Percentiles rank a stretch among this genome's conserved stretches.
phyloP scores from a whole-genome alignment of 768 basidiomycete genomes.

The Lactarius tabidus region DNA sequence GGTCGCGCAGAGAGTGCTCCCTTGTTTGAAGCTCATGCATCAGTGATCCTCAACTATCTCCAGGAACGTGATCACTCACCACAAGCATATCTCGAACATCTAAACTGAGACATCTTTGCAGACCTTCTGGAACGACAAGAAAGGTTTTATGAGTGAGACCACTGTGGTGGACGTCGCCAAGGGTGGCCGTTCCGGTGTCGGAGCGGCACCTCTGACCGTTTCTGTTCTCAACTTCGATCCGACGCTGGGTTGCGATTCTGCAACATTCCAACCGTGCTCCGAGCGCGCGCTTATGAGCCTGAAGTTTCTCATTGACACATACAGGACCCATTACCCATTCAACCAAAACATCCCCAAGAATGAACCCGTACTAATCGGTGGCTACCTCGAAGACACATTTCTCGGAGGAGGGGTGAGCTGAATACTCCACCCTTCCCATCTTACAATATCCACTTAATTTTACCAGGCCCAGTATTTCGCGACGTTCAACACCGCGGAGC shows the following conservation, averaged over 20 bases:
- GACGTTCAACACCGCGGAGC: slow-evolving; percentile 9
- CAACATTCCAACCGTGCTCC: slow-evolving; percentile 19
- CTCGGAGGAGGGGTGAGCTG: slow-evolving; percentile 10
- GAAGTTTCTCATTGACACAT: slow-evolving; percentile 5
- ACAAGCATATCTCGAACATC: background rate
- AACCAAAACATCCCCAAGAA: background rate
- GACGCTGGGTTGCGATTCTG: slow-evolving; percentile 13
- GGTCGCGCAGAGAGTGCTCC: background rate
- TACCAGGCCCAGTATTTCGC: slow-evolving; percentile 13
- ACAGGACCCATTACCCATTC: slow-evolving; percentile 15
- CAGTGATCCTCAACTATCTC: slow-evolving; percentile 18
- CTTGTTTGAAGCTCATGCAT: slow-evolving; percentile 2
- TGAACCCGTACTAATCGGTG: background rate
- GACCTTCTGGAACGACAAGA: slow-evolving; percentile 21
- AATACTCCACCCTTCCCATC: background rate
- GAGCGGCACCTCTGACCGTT: background rate
- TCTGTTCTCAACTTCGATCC: slow-evolving; percentile 21
- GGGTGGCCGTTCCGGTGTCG: slow-evolving; percentile 14
- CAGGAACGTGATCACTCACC: background rate
- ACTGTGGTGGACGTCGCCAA: slow-evolving; percentile 7
- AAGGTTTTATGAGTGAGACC: slow-evolving; percentile 17
- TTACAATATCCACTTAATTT: background rate
- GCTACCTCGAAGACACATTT: slow-evolving; percentile 6
- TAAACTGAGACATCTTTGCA: background rate
- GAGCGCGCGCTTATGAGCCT: slow-evolving; percentile 12